These are phyloP conservation scores for Vitis rupestris DNA, from an alignment of 164 flowering plant genomes.

Conservation along the genomic window DNA sequence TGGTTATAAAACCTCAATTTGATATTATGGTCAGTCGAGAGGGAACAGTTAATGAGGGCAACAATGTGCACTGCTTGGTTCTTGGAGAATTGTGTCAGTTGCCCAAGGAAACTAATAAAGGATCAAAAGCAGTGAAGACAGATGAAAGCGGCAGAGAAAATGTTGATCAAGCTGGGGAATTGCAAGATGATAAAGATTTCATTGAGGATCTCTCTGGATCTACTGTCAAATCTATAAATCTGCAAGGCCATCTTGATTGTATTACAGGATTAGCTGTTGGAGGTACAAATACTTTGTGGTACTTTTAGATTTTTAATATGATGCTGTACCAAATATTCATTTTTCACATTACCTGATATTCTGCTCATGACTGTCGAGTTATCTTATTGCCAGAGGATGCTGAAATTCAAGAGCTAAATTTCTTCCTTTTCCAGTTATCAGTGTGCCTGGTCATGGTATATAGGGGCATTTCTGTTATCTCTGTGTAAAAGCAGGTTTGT, in stretches of 20 bases:
- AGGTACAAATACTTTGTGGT: conserved; percentile 42
- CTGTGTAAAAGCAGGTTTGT: too few relatives aligned
- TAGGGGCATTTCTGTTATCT: too few relatives aligned
- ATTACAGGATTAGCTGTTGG: conserved; percentile 81
- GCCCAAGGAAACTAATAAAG: conserved; percentile 15
- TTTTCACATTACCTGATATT: neutral
- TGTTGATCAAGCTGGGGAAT: conserved; percentile 22
- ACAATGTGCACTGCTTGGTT: conserved; percentile 36
- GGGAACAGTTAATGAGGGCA: conserved; percentile 8
- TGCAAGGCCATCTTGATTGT: conserved; percentile 78
- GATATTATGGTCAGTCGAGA: conserved; percentile 27
- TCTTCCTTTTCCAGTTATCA: too few relatives aligned
- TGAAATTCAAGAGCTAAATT: too few relatives aligned
- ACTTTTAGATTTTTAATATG: too few relatives aligned
- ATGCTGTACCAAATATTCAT: neutral
- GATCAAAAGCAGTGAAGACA: conserved; percentile 14
- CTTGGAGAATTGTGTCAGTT: conserved; percentile 50
- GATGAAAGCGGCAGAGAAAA: conserved; percentile 19
- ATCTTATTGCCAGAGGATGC: too few relatives aligned
- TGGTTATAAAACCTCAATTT: conserved; percentile 35
- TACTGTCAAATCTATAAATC: conserved; percentile 36
- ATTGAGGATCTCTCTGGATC: conserved; percentile 38
- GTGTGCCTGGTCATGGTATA: too few relatives aligned
- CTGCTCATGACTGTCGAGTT: too few relatives aligned
- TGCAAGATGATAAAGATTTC: conserved; percentile 31